A percentile compares a stretch with the other conserved stretches of the same genome.
Evolutionary conservation across 2,329 filamentous ascomycete genomes (phyloP).

Genomic region (Helotiales sp.): DNA sequence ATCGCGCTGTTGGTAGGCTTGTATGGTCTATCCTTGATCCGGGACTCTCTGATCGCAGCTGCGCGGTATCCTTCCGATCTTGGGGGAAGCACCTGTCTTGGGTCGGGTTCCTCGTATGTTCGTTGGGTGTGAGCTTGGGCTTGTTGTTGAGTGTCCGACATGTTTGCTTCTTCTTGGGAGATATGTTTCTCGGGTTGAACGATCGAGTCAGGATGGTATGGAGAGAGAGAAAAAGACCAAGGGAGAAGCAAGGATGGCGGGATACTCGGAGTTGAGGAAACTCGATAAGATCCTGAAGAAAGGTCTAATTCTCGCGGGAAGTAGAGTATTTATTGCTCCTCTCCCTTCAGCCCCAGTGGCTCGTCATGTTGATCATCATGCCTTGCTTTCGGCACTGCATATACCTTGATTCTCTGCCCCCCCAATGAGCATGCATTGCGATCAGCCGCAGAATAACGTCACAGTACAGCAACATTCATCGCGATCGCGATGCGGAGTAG

Average conservation of each 20-base stretch:
- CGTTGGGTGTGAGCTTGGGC: neutral
- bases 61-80: slow-evolving; percentile 17
- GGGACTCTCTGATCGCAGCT: slow-evolving; percentile 31
- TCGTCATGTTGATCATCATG: neutral
- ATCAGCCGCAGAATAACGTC: neutral
- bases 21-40: slow-evolving; percentile 37
- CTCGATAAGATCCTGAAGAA: neutral
- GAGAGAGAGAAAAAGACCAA: neutral
- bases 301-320: neutral
- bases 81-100: slow-evolving; percentile 5
- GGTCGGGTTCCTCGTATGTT: neutral
- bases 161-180: too few relatives aligned
- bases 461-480: neutral
- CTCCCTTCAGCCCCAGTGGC: neutral
- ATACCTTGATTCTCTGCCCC: neutral
- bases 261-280: too few relatives aligned
- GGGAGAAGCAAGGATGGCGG: too few relatives aligned
- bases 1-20: slow-evolving; percentile 36
- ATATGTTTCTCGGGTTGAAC: too few relatives aligned
- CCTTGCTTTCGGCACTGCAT: neutral
- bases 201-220: too few relatives aligned
- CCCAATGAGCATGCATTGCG: neutral
- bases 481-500: too few relatives aligned
- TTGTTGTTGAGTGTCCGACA: neutral
- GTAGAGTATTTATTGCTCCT: neutral